Percentiles rank a stretch among this genome's conserved stretches.
Conservation (phyloP, 495 filamentous ascomycete species). For the Podospora anserina region DNA sequence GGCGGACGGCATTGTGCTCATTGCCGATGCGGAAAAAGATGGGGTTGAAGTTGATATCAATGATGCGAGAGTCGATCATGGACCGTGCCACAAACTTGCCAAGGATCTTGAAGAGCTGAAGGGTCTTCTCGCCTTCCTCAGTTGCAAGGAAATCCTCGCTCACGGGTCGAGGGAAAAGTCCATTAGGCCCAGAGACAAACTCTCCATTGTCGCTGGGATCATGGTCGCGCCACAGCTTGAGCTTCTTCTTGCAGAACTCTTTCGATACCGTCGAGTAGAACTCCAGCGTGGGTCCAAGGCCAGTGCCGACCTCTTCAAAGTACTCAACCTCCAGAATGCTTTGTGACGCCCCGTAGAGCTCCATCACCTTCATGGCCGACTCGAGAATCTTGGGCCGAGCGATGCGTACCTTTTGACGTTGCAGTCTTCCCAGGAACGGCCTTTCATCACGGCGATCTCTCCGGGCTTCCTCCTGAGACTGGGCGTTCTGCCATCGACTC, state of each 20-base stretch:
- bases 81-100: slow-evolving; percentile 97
- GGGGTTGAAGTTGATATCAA: slow-evolving; percentile 95
- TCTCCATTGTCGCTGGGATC: slow-evolving; percentile 74
- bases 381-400: slow-evolving; percentile 89
- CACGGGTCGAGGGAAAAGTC: slow-evolving; percentile 91
- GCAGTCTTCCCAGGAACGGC: slow-evolving; percentile 87
- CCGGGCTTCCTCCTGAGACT: slow-evolving; percentile 71
- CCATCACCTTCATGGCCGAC: slow-evolving; percentile 99
- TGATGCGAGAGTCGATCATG: slow-evolving; percentile 97
- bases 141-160: slow-evolving; percentile 69
- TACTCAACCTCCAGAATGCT: slow-evolving; percentile 98
- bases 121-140: slow-evolving; percentile 75
- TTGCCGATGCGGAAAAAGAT: slow-evolving; percentile 96
- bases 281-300: slow-evolving; percentile 92
- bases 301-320: slow-evolving; percentile 97
- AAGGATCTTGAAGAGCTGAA: slow-evolving; percentile 87
- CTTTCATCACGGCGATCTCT: slow-evolving; percentile 84
- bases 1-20: slow-evolving; percentile 65
- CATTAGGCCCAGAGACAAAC: slow-evolving; percentile 80
- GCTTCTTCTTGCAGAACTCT: slow-evolving; percentile 94
- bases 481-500: slow-evolving; percentile 93
- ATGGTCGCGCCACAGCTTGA: slow-evolving; percentile 93
- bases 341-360: slow-evolving; percentile 91
- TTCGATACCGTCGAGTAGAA: slow-evolving; percentile 98
- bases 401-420: slow-evolving; percentile 96